Percentiles rank a stretch among this genome's conserved stretches.
Conservation (phyloP, 352 stramenopile species). For the Achlya hypogyna region DNA sequence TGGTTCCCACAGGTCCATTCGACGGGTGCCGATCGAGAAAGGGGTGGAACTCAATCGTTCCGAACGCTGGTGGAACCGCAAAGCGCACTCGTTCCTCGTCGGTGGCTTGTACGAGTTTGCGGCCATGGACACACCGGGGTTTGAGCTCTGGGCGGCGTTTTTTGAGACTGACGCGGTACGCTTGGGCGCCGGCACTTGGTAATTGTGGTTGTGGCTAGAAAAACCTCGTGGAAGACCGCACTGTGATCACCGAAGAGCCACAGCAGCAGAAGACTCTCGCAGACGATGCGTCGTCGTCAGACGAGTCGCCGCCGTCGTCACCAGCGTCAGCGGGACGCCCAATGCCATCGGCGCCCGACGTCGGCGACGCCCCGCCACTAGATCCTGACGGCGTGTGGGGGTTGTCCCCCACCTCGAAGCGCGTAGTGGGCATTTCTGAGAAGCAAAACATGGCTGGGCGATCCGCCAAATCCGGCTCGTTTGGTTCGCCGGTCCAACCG, state of each 20-base stretch:
- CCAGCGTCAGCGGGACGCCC: no score
- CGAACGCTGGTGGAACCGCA: neutral
- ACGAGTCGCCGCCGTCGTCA: neutral
- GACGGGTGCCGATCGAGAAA: neutral
- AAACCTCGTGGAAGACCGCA: neutral
- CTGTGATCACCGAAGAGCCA: neutral
- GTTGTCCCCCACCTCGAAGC: neutral
- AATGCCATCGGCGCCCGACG: neutral
- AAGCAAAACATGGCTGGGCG: no score
- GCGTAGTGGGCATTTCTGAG: no score
- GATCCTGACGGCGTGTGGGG: neutral
- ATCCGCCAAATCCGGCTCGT: no score
- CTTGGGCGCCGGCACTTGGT: neutral
- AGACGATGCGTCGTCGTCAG: neutral
- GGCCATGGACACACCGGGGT: neutral
- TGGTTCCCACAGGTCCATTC: neutral
- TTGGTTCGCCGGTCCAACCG: no score
- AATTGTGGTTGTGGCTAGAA: neutral
- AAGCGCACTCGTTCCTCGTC: neutral
- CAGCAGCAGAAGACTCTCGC: neutral
- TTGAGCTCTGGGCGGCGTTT: neutral
- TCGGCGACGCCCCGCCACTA: neutral
- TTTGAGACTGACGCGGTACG: neutral
- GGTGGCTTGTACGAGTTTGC: neutral
- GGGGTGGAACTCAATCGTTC: neutral